A percentile compares a stretch with the other conserved stretches of the same genome.
Conservation (phyloP, 163 green algal species). For the Prototheca wickerhamii region DNA sequence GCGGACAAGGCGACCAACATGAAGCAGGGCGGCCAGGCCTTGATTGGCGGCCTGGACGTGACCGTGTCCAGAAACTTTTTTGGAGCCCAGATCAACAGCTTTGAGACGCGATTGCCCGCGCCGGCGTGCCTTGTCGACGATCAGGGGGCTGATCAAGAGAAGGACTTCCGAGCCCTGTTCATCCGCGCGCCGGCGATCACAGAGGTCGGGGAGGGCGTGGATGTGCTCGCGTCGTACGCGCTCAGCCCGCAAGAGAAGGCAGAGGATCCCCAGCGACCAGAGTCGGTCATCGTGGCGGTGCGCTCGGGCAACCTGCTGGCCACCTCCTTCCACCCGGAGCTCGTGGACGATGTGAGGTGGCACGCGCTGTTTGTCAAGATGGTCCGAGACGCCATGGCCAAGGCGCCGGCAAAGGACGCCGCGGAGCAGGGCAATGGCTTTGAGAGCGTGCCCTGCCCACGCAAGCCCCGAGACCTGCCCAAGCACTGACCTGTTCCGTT, state of each 20-base stretch:
- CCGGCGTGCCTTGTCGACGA: conserved; percentile 18
- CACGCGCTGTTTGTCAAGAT: conserved; percentile 81
- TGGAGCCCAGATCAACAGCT: conserved; percentile 87
- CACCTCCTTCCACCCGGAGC: conserved; percentile 97
- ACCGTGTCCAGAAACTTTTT: conserved; percentile 97
- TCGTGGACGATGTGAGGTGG: conserved; percentile 81
- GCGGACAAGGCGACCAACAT: conserved; percentile 69
- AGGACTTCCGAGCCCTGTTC: conserved; percentile 88
- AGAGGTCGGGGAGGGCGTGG: conserved; percentile 49
- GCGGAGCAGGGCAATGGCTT: no score
- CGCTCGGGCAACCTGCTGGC: conserved; percentile 69
- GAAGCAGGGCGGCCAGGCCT: conserved; percentile 89
- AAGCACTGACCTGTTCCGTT: conserved; percentile 4
- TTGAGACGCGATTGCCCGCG: conserved; percentile 65
- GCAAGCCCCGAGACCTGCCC: neutral
- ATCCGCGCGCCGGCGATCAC: conserved; percentile 91
- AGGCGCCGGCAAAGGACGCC: no score
- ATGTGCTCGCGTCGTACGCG: conserved; percentile 69
- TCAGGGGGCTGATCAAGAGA: neutral
- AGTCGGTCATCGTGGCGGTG: conserved; percentile 81
- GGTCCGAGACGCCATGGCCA: conserved; percentile 42
- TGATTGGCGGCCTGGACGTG: conserved; percentile 90
- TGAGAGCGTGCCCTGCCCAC: no score
- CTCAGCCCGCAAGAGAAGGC: conserved; percentile 38
- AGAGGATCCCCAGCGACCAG: conserved; percentile 18